These are phyloP conservation scores for Dispira simplex DNA, from an alignment of 192 early-diverging fungal genomes.

Conservation along the genomic window DNA sequence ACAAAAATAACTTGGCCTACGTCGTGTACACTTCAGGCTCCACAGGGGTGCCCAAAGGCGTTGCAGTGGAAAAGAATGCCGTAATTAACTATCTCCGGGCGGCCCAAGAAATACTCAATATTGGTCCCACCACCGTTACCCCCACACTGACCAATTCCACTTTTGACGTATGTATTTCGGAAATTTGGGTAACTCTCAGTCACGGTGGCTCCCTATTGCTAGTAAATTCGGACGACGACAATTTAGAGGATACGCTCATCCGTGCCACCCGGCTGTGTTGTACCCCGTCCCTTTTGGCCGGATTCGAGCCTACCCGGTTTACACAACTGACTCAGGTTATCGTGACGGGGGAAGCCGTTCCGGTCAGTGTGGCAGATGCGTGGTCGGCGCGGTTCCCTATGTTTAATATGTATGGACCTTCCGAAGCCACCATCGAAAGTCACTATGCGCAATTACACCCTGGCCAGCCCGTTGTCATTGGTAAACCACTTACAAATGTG, in stretches of 20 bases:
- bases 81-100: not conserved
- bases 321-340: not conserved
- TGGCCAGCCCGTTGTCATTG: constrained; percentile 12
- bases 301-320: not conserved
- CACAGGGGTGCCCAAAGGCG: constrained; percentile 2
- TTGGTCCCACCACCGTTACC: not conserved
- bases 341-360: not conserved
- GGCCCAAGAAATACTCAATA: not conserved
- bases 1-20: not conserved
- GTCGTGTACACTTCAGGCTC: constrained; percentile 2
- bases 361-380: not conserved
- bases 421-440: constrained; percentile 7
- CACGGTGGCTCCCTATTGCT: not conserved
- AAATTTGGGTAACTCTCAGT: not conserved
- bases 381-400: not conserved
- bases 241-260: not conserved
- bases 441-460: not conserved
- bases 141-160: not conserved
- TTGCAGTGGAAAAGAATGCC: not conserved
- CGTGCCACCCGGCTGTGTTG: not conserved
- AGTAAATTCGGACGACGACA: not conserved
- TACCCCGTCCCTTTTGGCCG: not conserved
- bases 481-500: constrained; percentile 12
- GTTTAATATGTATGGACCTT: constrained; percentile 4
- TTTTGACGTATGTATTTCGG: not conserved